Percentiles rank a stretch among this genome's conserved stretches.
These are phyloP conservation scores for Corymbia citriodora DNA, from an alignment of 441 rosid genomes.

Conservation along the genomic window DNA sequence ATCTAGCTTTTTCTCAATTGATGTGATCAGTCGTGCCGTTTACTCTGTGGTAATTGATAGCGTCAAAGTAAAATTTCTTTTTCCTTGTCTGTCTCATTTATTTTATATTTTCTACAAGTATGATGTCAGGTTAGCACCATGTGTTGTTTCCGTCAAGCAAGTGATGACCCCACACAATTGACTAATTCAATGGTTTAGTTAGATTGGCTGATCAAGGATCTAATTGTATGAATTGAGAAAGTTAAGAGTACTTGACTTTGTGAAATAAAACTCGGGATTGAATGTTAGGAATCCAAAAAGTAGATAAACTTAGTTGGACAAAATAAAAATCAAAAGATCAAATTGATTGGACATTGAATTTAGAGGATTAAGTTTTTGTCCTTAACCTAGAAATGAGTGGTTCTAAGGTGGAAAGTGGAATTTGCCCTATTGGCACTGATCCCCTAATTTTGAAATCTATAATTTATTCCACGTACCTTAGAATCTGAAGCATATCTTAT, in stretches of 20 bases:
- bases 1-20: neutral
- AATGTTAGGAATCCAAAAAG: accelerated
- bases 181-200: neutral
- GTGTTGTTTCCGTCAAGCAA: neutral
- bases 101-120: neutral
- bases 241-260: neutral
- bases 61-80: neutral
- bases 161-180: neutral
- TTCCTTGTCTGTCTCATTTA: neutral
- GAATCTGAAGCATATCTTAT: no score
- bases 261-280: neutral
- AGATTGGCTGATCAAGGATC: no score
- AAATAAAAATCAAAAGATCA: neutral
- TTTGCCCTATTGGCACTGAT: no score
- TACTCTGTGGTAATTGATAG: neutral
- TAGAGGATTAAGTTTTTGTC: neutral
- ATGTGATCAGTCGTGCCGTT: neutral
- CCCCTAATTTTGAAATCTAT: no score
- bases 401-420: no score
- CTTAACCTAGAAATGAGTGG: neutral
- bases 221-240: neutral
- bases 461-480: no score
- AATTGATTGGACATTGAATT: no score
- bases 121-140: neutral
- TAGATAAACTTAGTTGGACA: neutral